Percentiles rank a stretch among this genome's conserved stretches.
Evolutionary conservation across 768 basidiomycete species (phyloP).

Genomic region (Suillus discolor): DNA sequence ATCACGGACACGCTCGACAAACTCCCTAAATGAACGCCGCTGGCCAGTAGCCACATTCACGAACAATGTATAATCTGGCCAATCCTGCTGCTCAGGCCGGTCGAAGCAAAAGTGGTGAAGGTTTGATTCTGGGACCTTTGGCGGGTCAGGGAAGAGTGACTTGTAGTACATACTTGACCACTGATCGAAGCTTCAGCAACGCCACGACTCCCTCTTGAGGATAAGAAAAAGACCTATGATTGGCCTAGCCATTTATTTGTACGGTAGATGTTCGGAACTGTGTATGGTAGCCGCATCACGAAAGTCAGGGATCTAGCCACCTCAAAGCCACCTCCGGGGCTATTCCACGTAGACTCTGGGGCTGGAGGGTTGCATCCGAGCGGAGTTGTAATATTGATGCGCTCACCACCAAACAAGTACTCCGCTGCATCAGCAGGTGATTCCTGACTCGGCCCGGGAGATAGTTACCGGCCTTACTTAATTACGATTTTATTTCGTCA

Average conservation of each 20-base stretch:
- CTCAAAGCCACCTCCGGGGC: neutral
- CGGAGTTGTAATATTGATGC: too few relatives aligned
- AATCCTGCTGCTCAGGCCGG: slow-evolving; percentile 53
- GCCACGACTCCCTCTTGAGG: neutral
- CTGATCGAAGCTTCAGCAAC: neutral
- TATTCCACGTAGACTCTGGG: too few relatives aligned
- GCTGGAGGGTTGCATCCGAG: too few relatives aligned
- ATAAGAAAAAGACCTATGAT: neutral
- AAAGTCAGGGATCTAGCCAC: neutral
- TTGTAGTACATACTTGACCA: slow-evolving; percentile 49
- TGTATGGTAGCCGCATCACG: too few relatives aligned
- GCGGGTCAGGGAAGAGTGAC: slow-evolving; percentile 58
- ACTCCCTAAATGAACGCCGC: slow-evolving; percentile 47
- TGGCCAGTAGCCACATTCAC: slow-evolving; percentile 58
- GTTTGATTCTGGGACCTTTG: slow-evolving; percentile 52
- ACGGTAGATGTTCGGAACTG: neutral
- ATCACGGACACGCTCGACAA: slow-evolving; percentile 51
- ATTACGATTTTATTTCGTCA: too few relatives aligned
- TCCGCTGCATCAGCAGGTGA: too few relatives aligned
- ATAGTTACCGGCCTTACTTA: too few relatives aligned
- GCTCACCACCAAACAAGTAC: too few relatives aligned
- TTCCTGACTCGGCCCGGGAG: too few relatives aligned
- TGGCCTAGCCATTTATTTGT: neutral
- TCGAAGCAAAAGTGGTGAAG: slow-evolving; percentile 55
- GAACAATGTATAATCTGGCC: slow-evolving; percentile 57